Base-by-base conservation (phyloP, 148 eudicot species). In the Silene latifolia region DNA sequence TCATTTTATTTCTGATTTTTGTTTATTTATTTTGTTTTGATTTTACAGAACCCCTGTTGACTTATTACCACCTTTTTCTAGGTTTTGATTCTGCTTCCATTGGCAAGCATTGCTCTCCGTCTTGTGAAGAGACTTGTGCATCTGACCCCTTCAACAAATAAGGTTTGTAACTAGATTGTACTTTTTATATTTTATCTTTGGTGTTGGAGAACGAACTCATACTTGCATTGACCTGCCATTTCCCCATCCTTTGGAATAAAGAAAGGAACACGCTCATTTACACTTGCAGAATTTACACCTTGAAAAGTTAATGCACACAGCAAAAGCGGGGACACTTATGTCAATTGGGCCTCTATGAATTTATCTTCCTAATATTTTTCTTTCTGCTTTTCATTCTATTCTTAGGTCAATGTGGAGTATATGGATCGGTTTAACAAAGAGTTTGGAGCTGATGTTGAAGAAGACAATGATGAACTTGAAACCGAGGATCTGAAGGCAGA, bases 61-160 rank as follows among this genome's bases (percentile, higher is more conserved):
- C 53, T 67, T 32, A 5, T 71, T 32, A 25, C 32, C 17, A 21
- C n/a, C 32, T 39, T 78, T 74, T 67, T 82, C 32, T 81, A 95
- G 99, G 88, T 95, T 72, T 75, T 95, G 82, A 82, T 92, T 78
- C 83, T 96, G 71, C 85, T 92, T 77, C 99, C 99, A 14, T 74
- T 90, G 32, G 91, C 92, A 77, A 91, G 94, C 82, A 85, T 92
- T 82, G 99, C 99, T 67, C 83, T 77, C 56, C 91, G 99, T 24
- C 74, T 89, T 59, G 87, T 95, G 56, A 90, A 81, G 88, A 86
- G 90, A 88, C 83, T 95, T 74, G 83, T 92, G 69, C 88, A 95
- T 53, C 77, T 92, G 83, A 89, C 89, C 29, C 99, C 99, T 54
- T 46, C 87, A 25, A 74, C 76, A 65, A 68, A 89, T 77, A 90